Percentiles rank a stretch among this genome's conserved stretches.
Conservation (phyloP, 2,329 filamentous ascomycete species). For the Dactylellina leptospora region DNA sequence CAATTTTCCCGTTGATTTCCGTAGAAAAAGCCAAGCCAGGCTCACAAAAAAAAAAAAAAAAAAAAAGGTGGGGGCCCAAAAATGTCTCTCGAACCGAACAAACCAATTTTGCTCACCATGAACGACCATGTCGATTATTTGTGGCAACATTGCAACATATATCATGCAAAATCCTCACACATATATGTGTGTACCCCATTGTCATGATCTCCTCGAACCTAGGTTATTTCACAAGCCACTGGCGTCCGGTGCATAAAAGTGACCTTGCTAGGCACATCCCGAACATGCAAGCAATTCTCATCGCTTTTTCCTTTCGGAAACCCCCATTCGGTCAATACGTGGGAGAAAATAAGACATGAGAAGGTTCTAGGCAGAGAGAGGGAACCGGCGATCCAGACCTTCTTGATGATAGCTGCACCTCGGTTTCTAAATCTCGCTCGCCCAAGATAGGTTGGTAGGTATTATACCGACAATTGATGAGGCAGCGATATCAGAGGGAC, state of each 20-base stretch:
- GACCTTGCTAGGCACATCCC: slow-evolving; percentile 23
- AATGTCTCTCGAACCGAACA: neutral
- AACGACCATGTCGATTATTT: too few species aligned
- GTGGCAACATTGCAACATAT: slow-evolving; percentile 7
- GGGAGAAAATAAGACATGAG: slow-evolving; percentile 8
- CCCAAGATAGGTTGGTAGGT: too few species aligned
- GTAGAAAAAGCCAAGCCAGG: slow-evolving; percentile 25
- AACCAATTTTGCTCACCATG: too few species aligned
- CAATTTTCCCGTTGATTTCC: slow-evolving; percentile 46
- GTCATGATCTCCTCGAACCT: neutral
- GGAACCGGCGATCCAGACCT: slow-evolving; percentile 6
- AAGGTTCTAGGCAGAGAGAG: too few species aligned
- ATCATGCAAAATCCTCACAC: too few species aligned
- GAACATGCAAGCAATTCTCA: slow-evolving; percentile 4
- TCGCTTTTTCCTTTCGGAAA: slow-evolving; percentile 17
- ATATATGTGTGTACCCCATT: neutral
- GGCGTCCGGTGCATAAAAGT: slow-evolving; percentile 7
- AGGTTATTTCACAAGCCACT: slow-evolving; percentile 20
- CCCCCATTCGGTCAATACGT: slow-evolving; percentile 27
- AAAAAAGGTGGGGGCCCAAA: slow-evolving; percentile 15
- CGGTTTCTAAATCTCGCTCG: slow-evolving; percentile 17
- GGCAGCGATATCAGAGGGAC: slow-evolving; percentile 17
- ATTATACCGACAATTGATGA: slow-evolving; percentile 4
- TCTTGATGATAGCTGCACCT: slow-evolving; percentile 9
- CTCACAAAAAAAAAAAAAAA: neutral